These are phyloP conservation scores for Venturia oleaginea DNA, from an alignment of 2,329 filamentous ascomycete species.

Conservation along the genomic window DNA sequence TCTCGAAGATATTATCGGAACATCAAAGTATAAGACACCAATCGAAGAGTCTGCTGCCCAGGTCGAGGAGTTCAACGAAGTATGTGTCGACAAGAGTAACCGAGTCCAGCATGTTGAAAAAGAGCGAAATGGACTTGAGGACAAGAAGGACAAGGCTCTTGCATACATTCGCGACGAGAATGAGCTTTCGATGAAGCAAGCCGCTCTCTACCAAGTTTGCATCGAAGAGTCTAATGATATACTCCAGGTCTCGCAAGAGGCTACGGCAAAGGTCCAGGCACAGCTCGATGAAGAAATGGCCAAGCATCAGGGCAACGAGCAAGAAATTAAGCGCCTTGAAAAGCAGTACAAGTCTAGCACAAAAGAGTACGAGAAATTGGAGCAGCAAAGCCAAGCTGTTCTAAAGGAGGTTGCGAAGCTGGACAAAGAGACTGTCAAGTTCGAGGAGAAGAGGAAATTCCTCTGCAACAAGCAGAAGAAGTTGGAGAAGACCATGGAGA, in stretches of 20 bases:
- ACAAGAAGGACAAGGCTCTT: conserved; percentile 92
- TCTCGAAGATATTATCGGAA: conserved; percentile 96
- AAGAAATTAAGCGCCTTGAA: conserved; percentile 81
- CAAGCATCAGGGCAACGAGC: conserved; percentile 83
- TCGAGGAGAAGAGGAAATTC: conserved; percentile 97
- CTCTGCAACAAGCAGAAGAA: conserved; percentile 86
- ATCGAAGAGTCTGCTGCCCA: conserved; percentile 90
- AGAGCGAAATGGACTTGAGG: conserved; percentile 83
- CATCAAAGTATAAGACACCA: conserved; percentile 93
- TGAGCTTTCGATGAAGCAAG: conserved; percentile 80
- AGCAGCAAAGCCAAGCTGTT: conserved; percentile 70
- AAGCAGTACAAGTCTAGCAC: conserved; percentile 73
- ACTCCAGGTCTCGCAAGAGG: conserved; percentile 77
- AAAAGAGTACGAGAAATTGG: conserved; percentile 73
- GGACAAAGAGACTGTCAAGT: conserved; percentile 94
- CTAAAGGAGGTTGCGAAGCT: conserved; percentile 84
- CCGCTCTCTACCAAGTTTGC: conserved; percentile 85
- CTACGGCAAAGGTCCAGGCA: conserved; percentile 81
- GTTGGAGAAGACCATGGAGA: conserved; percentile 75
- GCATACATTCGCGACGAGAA: conserved; percentile 89
- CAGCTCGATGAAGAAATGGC: conserved; percentile 80
- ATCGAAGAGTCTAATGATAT: conserved; percentile 84
- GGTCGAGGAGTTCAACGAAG: conserved; percentile 86
- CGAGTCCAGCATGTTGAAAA: conserved; percentile 97
- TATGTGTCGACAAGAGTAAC: conserved; percentile 88